A percentile compares a stretch with the other conserved stretches of the same genome.
phyloP scores from a whole-genome alignment of 2,329 filamentous ascomycete species.

The Paracorniculantispora psalliotae region DNA sequence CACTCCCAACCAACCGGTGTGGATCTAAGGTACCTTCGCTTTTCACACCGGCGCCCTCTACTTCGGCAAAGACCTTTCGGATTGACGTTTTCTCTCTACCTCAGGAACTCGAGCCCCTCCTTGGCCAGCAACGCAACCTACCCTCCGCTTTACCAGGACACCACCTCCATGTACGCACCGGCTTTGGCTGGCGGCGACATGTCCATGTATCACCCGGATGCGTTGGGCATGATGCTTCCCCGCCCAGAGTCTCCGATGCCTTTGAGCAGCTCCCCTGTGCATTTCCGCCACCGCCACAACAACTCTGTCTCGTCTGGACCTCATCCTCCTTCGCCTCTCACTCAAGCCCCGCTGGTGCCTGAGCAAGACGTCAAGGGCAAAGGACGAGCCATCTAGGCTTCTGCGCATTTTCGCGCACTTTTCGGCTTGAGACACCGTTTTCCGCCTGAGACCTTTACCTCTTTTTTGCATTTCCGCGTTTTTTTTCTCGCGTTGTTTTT shows the following conservation, averaged over 20 bases:
- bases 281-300: conserved; percentile 33
- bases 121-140: conserved; percentile 40
- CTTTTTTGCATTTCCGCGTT: conserved; percentile 15
- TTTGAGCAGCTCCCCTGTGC: conserved; percentile 24
- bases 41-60: conserved; percentile 36
- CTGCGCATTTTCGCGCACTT: conserved; percentile 22
- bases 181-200: conserved; percentile 34
- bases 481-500: no score
- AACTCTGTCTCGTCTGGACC: conserved; percentile 30
- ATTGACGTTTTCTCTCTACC: conserved; percentile 46
- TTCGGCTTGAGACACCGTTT: no score
- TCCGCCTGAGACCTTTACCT: conserved; percentile 1
- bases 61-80: conserved; percentile 37
- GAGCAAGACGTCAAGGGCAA: conserved; percentile 32
- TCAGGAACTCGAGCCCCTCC: conserved; percentile 37
- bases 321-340: conserved; percentile 32
- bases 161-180: conserved; percentile 28
- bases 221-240: conserved; percentile 37
- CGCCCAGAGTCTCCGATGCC: conserved; percentile 41
- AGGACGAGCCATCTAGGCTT: conserved; percentile 28
- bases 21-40: conserved; percentile 44
- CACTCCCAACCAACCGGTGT: conserved; percentile 58
- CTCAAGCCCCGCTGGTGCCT: conserved; percentile 27
- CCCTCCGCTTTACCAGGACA: conserved; percentile 39
- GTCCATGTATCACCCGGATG: conserved; percentile 34